Conservation (phyloP, 805 yeast genomes). For the Komagataella pseudopastoris region DNA sequence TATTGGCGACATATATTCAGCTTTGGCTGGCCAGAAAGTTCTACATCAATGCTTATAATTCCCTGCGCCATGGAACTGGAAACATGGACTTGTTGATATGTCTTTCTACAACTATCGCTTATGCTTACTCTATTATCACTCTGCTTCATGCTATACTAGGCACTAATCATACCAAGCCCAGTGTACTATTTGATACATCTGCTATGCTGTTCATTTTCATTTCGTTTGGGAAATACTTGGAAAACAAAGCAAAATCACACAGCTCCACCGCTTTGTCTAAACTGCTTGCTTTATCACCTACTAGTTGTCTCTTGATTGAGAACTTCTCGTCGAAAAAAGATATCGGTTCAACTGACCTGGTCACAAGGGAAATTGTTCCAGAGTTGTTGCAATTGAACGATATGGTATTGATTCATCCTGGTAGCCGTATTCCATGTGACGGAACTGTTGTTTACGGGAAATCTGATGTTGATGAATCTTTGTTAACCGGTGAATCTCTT, state of each 20-base stretch:
- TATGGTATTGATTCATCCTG: slow-evolving; percentile 68
- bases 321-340: slow-evolving; percentile 10
- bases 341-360: slow-evolving; percentile 9
- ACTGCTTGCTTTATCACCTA: slow-evolving; percentile 69
- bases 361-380: slow-evolving; percentile 42
- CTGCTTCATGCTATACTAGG: slow-evolving; percentile 34
- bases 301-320: slow-evolving; percentile 52
- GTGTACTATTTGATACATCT: slow-evolving; percentile 72
- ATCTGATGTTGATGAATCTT: slow-evolving; percentile 79
- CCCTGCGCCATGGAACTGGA: slow-evolving; percentile 56
- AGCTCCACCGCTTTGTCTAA: slow-evolving; percentile 82
- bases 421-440: slow-evolving; percentile 85
- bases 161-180: slow-evolving; percentile 39
- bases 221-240: slow-evolving; percentile 82
- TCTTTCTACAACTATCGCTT: slow-evolving; percentile 72
- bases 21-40: slow-evolving; percentile 57
- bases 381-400: slow-evolving; percentile 73
- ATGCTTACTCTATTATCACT: slow-evolving; percentile 54
- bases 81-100: slow-evolving; percentile 91
- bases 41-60: slow-evolving; percentile 47
- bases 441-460: slow-evolving; percentile 69
- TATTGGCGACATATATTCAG: slow-evolving; percentile 46
- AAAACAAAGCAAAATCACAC: slow-evolving; percentile 84
- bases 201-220: slow-evolving; percentile 78
- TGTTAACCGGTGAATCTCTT: slow-evolving; percentile 82